Conservation (phyloP, 306 rosid genomes). For the Quercus glauca region DNA sequence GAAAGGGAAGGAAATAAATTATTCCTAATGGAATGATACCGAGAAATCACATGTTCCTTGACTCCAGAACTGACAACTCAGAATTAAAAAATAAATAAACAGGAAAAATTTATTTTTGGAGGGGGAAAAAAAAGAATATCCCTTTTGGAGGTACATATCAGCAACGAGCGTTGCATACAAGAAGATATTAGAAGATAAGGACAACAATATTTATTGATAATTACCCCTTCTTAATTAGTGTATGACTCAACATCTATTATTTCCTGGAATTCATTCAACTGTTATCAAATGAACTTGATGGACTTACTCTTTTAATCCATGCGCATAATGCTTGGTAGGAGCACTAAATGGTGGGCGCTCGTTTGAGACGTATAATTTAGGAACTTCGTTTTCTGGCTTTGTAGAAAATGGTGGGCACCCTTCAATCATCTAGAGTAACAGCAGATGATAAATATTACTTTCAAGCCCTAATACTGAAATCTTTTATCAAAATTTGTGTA, state of each 20-base stretch:
- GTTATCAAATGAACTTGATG: constrained; percentile 3
- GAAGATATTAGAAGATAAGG: background rate
- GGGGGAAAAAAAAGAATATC: background rate
- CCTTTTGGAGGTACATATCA: background rate
- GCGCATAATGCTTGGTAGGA: constrained; percentile 34
- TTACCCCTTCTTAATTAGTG: background rate
- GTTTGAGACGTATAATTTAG: constrained; percentile 42
- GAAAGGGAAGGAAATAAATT: background rate
- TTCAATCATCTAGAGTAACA: constrained; percentile 52
- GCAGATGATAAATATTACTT: constrained; percentile 13
- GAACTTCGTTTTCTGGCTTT: constrained; percentile 50
- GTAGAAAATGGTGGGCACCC: constrained; percentile 44
- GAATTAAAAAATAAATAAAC: background rate
- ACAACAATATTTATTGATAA: background rate
- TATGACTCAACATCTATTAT: constrained; percentile 14
- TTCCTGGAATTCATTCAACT: constrained; percentile 9
- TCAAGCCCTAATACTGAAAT: constrained; percentile 8
- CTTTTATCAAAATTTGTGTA: background rate
- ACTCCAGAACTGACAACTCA: background rate
- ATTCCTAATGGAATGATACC: background rate
- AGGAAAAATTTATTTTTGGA: background rate
- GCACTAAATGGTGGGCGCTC: constrained; percentile 49
- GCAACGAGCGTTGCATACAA: background rate
- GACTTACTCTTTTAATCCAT: constrained; percentile 51
- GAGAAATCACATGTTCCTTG: background rate